A percentile compares a stretch with the other conserved stretches of the same genome.
These are phyloP conservation scores for Pyronema omphalodes DNA, from an alignment of 495 filamentous ascomycete species.

Conservation along the genomic window DNA sequence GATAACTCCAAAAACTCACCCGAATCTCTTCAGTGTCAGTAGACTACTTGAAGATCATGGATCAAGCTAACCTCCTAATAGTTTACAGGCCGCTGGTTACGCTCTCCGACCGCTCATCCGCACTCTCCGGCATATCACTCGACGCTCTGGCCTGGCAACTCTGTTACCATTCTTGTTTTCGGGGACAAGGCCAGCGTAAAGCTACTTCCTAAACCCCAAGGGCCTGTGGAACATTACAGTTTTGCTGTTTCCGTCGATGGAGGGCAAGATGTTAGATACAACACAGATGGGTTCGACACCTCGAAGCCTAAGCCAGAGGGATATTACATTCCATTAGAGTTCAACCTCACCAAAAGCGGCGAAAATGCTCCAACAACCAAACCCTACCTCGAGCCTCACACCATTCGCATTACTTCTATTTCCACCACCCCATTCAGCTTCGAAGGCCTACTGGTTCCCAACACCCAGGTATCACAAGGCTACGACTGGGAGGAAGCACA, in stretches of 20 bases:
- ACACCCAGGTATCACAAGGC: slow-evolving; percentile 9
- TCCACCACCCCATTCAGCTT: slow-evolving; percentile 13
- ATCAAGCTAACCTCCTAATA: not conserved
- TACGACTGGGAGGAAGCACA: slow-evolving; percentile 12
- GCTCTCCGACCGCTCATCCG: slow-evolving; percentile 12
- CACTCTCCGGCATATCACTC: slow-evolving; percentile 11
- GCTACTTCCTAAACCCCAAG: slow-evolving; percentile 10
- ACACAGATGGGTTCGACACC: slow-evolving; percentile 14
- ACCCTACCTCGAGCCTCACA: slow-evolving; percentile 7
- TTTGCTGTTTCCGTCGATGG: slow-evolving; percentile 16
- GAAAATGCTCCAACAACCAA: not conserved
- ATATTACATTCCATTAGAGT: not conserved
- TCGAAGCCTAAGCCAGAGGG: not conserved
- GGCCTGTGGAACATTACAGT: slow-evolving; percentile 13
- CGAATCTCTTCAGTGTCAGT: slow-evolving; percentile 15
- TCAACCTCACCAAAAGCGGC: not conserved
- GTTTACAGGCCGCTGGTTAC: slow-evolving; percentile 21
- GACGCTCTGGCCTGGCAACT: slow-evolving; percentile 17
- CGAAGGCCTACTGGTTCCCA: slow-evolving; percentile 12
- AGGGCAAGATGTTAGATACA: slow-evolving; percentile 11
- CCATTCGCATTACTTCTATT: slow-evolving; percentile 10
- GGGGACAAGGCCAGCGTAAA: slow-evolving; percentile 9
- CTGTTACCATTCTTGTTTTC: slow-evolving; percentile 15
- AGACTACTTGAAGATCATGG: not conserved
- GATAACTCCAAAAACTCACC: slow-evolving; percentile 14